Base-by-base conservation (phyloP, 208 protist genomes). In the Wallacemonas sp. region DNA sequence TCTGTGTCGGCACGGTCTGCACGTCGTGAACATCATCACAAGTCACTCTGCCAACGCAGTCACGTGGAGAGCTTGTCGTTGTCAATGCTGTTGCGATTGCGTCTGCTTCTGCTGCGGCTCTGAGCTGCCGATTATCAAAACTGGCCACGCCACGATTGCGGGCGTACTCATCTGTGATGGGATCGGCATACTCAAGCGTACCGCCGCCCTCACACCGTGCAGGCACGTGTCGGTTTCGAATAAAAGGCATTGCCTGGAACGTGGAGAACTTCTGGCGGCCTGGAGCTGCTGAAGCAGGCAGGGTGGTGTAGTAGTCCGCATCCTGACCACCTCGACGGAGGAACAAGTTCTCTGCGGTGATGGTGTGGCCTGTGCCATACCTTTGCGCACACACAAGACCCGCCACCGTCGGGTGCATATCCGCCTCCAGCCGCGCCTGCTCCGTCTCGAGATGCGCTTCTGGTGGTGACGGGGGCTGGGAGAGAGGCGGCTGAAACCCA, bases 181-280 rank as follows among this genome's bases (percentile, higher is more conserved):
- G 65, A 34, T 70, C 54, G 36, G 36, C 55, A 42, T 70, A 70
- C 65, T 70, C 65, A 19, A 70, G 46, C 27, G 36, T 62, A 6
- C 56, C 56, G 15, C 56, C 56, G 26, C 36, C 56, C 21, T 49
- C 36, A 6, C 12, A n/a, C 11, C 19, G 26, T 39, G 22, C 41
- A 3, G 56, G 56, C 26, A 62, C 56, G 19, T 45, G 22, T n/a
- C 41, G 36, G 24, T 49, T 62, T 6, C 36, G 39, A 4, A 27
- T 34, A n/a, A 62, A 49, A 5, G 56, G 56, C 11, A 47, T 6
- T 4, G 36, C 8, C 56, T 19, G 8, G 28, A 36, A 31, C 9
- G 36, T 47, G 36, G 6, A 26, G 36, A 15, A 36, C 6, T 19
- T 26, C n/a, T 19, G 30, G 2, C 9, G 31, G 14, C 28, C 17